phyloP scores from a whole-genome alignment of 2,329 filamentous ascomycete species.

The Arthrobotrys entomopaga region DNA sequence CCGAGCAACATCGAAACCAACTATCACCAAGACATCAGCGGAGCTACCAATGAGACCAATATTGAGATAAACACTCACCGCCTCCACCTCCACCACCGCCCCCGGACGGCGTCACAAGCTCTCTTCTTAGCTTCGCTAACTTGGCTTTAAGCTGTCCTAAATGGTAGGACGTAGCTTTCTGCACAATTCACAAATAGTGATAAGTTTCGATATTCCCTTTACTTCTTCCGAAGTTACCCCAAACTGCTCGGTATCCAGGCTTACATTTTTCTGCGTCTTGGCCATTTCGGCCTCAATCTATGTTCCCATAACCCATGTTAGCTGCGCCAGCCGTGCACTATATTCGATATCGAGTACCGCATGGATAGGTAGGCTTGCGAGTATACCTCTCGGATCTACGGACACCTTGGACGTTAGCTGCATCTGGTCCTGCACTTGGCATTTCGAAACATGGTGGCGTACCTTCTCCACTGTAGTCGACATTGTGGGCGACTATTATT shows the following conservation, averaged over 20 bases:
- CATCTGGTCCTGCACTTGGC: constrained; percentile 88
- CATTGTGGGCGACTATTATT: constrained; percentile 69
- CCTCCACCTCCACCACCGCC: constrained; percentile 85
- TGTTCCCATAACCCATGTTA: constrained; percentile 2
- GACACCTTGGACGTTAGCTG: constrained; percentile 71
- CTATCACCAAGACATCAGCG: constrained; percentile 59
- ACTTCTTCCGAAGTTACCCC: background rate
- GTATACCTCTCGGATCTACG: constrained; percentile 55
- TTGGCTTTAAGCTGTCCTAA: constrained; percentile 97
- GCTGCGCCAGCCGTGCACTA: background rate
- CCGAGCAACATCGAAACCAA: constrained; percentile 90
- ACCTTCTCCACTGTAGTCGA: constrained; percentile 98
- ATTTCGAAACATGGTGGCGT: constrained; percentile 71
- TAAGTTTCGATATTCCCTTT: constrained; percentile 16
- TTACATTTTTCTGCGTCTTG: constrained; percentile 86
- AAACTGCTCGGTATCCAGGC: background rate
- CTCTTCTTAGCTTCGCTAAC: constrained; percentile 95
- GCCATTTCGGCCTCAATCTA: constrained; percentile 74
- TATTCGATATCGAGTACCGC: background rate
- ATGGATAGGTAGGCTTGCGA: constrained; percentile 7
- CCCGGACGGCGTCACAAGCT: constrained; percentile 84
- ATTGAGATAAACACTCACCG: constrained; percentile 61
- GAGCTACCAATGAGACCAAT: constrained; percentile 7
- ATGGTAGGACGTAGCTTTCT: constrained; percentile 89
- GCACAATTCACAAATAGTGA: background rate